A percentile compares a stretch with the other conserved stretches of the same genome.
These are phyloP conservation scores for Pleurotus djamor DNA, from an alignment of 768 basidiomycete genomes.

Conservation along the genomic window DNA sequence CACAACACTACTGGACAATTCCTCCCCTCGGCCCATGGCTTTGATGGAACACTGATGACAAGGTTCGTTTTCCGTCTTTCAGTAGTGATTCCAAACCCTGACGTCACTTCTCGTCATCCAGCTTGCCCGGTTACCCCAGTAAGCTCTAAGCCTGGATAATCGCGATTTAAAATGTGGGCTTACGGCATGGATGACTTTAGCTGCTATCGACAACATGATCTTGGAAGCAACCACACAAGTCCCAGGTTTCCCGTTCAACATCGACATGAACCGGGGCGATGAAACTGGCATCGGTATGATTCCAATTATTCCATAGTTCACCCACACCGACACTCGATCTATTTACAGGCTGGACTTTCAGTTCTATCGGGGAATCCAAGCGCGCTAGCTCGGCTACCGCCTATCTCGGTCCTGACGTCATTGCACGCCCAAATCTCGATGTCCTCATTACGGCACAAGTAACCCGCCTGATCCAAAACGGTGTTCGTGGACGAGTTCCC, in stretches of 20 bases:
- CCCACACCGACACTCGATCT: no score
- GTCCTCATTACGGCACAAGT: conserved; percentile 18
- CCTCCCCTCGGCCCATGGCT: conserved; percentile 25
- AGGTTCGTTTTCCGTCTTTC: neutral
- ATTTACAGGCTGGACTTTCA: conserved; percentile 12
- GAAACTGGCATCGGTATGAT: conserved; percentile 11
- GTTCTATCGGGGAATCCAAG: conserved; percentile 12
- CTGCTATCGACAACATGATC: conserved; percentile 1
- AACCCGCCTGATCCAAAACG: conserved; percentile 11
- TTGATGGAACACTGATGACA: conserved; percentile 12
- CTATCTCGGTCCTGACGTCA: conserved; percentile 13
- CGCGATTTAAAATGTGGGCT: neutral
- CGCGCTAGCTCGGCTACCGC: conserved; percentile 18
- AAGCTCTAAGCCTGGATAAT: neutral
- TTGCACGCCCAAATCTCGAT: conserved; percentile 19
- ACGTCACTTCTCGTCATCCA: neutral
- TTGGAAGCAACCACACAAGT: neutral
- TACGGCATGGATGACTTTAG: neutral
- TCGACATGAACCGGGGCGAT: conserved; percentile 15
- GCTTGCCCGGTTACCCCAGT: conserved; percentile 2
- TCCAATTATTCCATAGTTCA: neutral
- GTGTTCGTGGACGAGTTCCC: conserved; percentile 1
- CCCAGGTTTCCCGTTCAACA: conserved; percentile 13
- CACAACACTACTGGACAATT: conserved; percentile 29
- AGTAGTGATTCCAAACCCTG: neutral